Evolutionary conservation across 768 basidiomycete species (phyloP), one percentile per base, ranked within the genome.

Genomic region (Leccinum ochraceum): DNA sequence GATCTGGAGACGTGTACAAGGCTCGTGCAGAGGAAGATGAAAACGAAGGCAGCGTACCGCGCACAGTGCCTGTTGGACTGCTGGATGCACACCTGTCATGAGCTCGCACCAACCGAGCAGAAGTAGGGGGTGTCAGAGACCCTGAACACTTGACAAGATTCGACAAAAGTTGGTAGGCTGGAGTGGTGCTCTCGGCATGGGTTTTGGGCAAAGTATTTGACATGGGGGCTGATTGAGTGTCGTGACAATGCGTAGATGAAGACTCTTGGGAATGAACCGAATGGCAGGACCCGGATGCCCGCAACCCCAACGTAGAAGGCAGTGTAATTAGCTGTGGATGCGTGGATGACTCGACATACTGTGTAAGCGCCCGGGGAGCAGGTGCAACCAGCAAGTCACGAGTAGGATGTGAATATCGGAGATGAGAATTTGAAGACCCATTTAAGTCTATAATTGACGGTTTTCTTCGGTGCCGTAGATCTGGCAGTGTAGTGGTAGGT

Each of bases 281-380:
- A 52, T 75, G 73, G 3, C 54, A 71, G 16, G 78, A 71, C 20
- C 67, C 65, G 50, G 73, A 71, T 17, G 77, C 62, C 50, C 87
- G 83, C 3, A 89, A 67, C 22, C 91, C 90, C 44, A 91, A 76
- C 0, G 90, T 92, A 7, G 88, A 86, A 6, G 90, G 90, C 1
- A 92, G 73, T 11, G 77, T 66, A 52, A 92, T 84, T 8, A 76
- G 65, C n/a, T 79, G 75, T 14, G 80, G 76, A 65, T 86, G 83
- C 28, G 81, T 74, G 4, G 79, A 77, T 10, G 86, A 83, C 56
- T 82, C 86, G 39, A 89, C 79, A 66, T 86, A 90, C 71, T 90
- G 86, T 2, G 91, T 92, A 39, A 93, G 68, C 2, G 91, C 89
- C 42, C 89, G 81, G 2, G 91, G 89, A 9, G 91, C 81, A 28